Base-by-base conservation (phyloP, 208 protist genomes). In the Naegleria lovaniensis region DNA sequence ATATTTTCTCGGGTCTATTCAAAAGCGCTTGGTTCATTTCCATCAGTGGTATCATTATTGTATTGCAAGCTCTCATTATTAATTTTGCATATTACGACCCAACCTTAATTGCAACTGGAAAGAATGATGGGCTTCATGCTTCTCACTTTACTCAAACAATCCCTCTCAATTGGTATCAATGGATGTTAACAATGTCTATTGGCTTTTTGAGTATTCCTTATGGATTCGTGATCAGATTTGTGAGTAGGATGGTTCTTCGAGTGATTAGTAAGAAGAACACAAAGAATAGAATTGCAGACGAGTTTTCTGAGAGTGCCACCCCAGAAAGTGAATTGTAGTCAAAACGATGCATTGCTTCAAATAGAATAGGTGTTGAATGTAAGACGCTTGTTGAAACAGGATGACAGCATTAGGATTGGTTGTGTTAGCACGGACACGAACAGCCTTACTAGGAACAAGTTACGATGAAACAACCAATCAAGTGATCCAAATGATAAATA, bases 1-100 rank as follows among this genome's bases (percentile, higher is more conserved):
- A 95, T 90, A 92, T 96, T 40, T 96, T 98, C 41, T 41, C 58
- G 15, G 94, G 93, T 25, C 92, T 95, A 15, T 84, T 94, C 33
- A 5, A 92, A 0, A 76, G 75, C 22, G 16, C 29, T 29, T 76
- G 7, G 6, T 76, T 76, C 5, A 7, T 89, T 43, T 19, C 38
- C 0, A 76, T 89, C 15, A 48, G 15, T 48, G 29, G 41, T 0
- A 79, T 89, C 0, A 89, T 39, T 76, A 5, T 76, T 25, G 48
- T 39, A 29, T 29, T 58, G 52, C 86, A 89, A 89, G 51, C 33
- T 7, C 0, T 89, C 0, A 76, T 89, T 5, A n/a, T 89, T 0
- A 76, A 89, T 22, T 59, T 89, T 43, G 38, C 36, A 85, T 79
- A 36, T 33, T 79, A 79, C n/a, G 67, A 79, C 29, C 67, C 67